Conservation (phyloP, 108 stramenopile species). For the Cyclotella choctawhatcheeana region DNA sequence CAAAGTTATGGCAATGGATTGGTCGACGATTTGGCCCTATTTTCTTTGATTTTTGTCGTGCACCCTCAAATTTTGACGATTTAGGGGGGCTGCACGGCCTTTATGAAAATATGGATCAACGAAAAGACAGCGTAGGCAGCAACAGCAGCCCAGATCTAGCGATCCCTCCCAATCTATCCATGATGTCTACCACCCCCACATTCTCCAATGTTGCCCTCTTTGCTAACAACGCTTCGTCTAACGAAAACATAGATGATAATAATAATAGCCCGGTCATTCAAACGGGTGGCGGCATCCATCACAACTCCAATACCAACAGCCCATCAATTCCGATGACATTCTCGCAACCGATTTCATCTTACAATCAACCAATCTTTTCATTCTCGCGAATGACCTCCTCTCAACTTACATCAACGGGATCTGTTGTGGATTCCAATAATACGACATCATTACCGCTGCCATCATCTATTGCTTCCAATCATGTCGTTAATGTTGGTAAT, state of each 20-base stretch:
- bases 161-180: not conserved
- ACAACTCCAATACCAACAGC: not conserved
- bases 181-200: slow-evolving; percentile 1
- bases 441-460: no score
- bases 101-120: no score
- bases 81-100: no score
- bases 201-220: slow-evolving; percentile 6
- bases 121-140: slow-evolving; percentile 2
- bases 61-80: no score
- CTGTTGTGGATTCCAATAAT: not conserved
- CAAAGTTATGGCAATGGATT: no score
- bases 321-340: not conserved
- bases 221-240: not conserved
- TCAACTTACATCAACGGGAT: not conserved
- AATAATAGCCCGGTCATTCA: not conserved
- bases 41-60: no score
- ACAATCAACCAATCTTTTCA: slow-evolving; percentile 3
- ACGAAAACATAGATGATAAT: no score
- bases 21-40: no score
- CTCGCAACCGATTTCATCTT: not conserved
- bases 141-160: not conserved
- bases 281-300: not conserved
- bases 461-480: not conserved
- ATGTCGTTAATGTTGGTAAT: not conserved
- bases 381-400: slow-evolving; percentile 3